phyloP scores from a whole-genome alignment of 2,329 filamentous ascomycete species.

The Diaporthe ilicicola region DNA sequence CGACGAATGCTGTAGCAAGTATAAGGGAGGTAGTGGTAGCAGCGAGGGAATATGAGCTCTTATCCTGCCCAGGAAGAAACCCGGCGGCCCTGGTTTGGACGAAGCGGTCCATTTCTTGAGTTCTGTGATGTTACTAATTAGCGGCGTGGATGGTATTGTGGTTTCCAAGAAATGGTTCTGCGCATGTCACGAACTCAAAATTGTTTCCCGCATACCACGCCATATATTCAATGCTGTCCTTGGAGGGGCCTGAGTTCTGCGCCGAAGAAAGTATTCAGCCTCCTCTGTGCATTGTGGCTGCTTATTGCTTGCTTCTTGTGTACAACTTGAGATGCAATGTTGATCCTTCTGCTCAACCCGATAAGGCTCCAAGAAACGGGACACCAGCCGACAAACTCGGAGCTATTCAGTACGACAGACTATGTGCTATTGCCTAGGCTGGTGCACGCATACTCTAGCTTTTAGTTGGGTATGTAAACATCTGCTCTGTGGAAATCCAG shows the following conservation, averaged over 20 bases:
- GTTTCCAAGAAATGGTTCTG: neutral
- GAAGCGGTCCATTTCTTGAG: neutral
- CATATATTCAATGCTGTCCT: neutral
- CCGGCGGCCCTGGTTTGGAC: neutral
- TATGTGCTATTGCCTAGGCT: neutral
- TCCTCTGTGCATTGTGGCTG: neutral
- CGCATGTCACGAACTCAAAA: neutral
- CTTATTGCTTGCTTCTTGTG: neutral
- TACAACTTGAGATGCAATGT: neutral
- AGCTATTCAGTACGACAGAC: neutral
- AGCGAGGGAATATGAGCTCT: neutral
- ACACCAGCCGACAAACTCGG: neutral
- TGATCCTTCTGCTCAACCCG: neutral
- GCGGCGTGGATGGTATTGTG: neutral
- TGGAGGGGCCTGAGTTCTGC: neutral
- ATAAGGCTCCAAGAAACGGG: neutral
- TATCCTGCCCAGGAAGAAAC: neutral
- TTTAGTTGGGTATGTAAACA: neutral
- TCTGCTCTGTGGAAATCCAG: neutral
- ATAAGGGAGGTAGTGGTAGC: neutral
- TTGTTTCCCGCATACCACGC: neutral
- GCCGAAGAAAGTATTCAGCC: neutral
- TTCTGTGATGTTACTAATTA: neutral
- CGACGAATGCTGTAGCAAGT: neutral
- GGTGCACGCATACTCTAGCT: neutral